These are phyloP conservation scores for Saturnispora mendoncae DNA, from an alignment of 805 yeast genomes.

Conservation along the genomic window DNA sequence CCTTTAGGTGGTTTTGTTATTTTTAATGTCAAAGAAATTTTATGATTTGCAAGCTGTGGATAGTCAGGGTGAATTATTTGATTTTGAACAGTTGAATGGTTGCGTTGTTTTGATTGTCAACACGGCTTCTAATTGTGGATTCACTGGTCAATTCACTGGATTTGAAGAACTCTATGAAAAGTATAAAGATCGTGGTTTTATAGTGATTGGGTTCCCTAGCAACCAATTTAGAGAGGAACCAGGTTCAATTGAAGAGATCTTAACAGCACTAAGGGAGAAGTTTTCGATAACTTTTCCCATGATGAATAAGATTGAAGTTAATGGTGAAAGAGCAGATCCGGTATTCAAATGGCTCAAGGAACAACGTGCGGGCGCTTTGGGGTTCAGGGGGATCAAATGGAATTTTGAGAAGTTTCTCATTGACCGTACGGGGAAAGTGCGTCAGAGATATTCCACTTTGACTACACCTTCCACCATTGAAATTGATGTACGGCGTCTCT, in stretches of 20 bases:
- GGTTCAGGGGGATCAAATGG: constrained; percentile 59
- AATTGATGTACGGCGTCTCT: constrained; percentile 32
- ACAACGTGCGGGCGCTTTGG: constrained; percentile 49
- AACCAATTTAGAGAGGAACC: constrained; percentile 82
- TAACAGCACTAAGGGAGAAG: constrained; percentile 64
- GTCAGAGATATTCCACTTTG: constrained; percentile 45
- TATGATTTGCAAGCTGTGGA: constrained; percentile 62
- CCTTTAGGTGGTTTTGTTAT: no score
- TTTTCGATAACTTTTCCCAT: constrained; percentile 91
- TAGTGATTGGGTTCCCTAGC: constrained; percentile 79
- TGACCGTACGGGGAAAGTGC: constrained; percentile 46
- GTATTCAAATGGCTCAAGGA: constrained; percentile 70
- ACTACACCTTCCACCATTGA: constrained; percentile 59
- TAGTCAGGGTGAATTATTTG: constrained; percentile 46
- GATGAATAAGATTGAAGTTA: constrained; percentile 78
- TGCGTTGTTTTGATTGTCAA: constrained; percentile 82
- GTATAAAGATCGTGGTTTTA: constrained; percentile 55
- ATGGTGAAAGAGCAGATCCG: constrained; percentile 75
- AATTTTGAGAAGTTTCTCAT: constrained; percentile 53
- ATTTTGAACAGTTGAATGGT: constrained; percentile 56
- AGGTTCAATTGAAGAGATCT: constrained; percentile 57
- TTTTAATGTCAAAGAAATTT: no score
- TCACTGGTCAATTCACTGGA: constrained; percentile 68
- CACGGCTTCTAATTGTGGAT: constrained; percentile 79
- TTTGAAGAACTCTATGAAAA: constrained; percentile 59